These are phyloP conservation scores for Populus hybrid DNA, from an alignment of 441 rosid species.

Conservation along the genomic window DNA sequence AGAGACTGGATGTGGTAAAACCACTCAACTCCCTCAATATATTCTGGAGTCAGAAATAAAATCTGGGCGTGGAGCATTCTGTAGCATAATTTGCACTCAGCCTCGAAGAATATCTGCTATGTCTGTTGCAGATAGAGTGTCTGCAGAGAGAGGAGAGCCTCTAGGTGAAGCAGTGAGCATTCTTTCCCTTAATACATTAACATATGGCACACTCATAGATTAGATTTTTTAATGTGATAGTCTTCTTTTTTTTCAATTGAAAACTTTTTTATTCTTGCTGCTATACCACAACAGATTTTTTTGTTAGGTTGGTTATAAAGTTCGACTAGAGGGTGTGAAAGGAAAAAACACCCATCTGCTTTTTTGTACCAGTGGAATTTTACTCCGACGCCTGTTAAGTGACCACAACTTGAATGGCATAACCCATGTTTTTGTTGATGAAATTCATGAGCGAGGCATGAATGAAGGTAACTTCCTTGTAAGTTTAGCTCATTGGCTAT, in stretches of 20 bases:
- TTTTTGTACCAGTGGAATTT: slow-evolving; percentile 98
- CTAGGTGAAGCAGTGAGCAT: slow-evolving; percentile 91
- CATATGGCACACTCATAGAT: slow-evolving; percentile 5
- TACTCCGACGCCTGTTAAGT: slow-evolving; percentile 82
- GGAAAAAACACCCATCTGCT: slow-evolving; percentile 94
- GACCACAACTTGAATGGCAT: slow-evolving; percentile 87
- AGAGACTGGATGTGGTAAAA: slow-evolving; percentile 99
- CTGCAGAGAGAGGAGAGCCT: slow-evolving; percentile 95
- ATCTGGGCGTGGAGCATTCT: slow-evolving; percentile 97
- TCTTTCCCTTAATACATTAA: slow-evolving; percentile 22
- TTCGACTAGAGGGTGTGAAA: slow-evolving; percentile 95
- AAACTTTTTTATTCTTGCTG: slow-evolving; percentile 44
- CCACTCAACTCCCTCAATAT: slow-evolving; percentile 98
- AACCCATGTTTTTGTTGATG: slow-evolving; percentile 98
- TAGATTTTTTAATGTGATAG: not conserved
- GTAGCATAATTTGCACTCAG: slow-evolving; percentile 95
- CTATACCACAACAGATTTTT: slow-evolving; percentile 52
- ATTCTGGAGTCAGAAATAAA: slow-evolving; percentile 95
- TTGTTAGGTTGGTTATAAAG: slow-evolving; percentile 98
- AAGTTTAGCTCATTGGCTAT: slow-evolving; percentile 4
- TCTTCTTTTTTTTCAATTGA: slow-evolving; percentile 16
- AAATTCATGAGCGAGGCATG: slow-evolving; percentile 99
- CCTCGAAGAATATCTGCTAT: slow-evolving; percentile 98
- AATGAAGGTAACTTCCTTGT: slow-evolving; percentile 71
- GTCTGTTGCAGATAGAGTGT: slow-evolving; percentile 97